These are phyloP conservation scores for Fragaria iinumae DNA, from an alignment of 306 rosid species.

Conservation along the genomic window DNA sequence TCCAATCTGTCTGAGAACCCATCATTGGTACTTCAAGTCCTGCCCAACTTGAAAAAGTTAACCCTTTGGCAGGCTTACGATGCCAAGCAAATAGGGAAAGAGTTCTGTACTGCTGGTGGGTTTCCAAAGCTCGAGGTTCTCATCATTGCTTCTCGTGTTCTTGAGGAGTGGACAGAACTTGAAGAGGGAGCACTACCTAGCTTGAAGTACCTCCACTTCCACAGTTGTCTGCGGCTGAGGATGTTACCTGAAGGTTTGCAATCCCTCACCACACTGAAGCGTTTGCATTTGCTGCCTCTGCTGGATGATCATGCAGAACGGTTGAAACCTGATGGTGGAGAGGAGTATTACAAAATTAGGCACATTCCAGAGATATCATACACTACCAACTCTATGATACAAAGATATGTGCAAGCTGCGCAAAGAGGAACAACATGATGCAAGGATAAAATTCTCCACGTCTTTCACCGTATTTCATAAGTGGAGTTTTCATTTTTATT, in stretches of 20 bases:
- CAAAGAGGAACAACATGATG: not conserved
- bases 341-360: conserved; percentile 23
- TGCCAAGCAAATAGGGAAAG: conserved; percentile 18
- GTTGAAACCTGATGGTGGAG: conserved; percentile 28
- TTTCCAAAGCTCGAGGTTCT: conserved; percentile 28
- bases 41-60: conserved; percentile 27
- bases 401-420: not conserved
- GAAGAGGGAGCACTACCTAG: conserved; percentile 33
- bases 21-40: conserved; percentile 21
- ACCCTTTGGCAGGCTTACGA: conserved; percentile 28
- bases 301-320: conserved; percentile 22
- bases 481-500: not conserved
- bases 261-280: conserved; percentile 22
- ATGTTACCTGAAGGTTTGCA: conserved; percentile 22
- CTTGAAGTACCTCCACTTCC: conserved; percentile 18
- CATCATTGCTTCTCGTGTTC: conserved; percentile 25
- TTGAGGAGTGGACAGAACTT: conserved; percentile 28
- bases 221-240: conserved; percentile 12
- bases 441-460: not conserved
- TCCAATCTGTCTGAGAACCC: conserved; percentile 24
- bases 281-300: conserved; percentile 13
- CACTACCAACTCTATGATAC: conserved; percentile 6
- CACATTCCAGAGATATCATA: conserved; percentile 14
- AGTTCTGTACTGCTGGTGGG: conserved; percentile 21
- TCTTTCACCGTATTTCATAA: not conserved